Evolutionary conservation across 2,329 filamentous ascomycete species (phyloP).

Genomic region (Sphaerostilbella broomeana): DNA sequence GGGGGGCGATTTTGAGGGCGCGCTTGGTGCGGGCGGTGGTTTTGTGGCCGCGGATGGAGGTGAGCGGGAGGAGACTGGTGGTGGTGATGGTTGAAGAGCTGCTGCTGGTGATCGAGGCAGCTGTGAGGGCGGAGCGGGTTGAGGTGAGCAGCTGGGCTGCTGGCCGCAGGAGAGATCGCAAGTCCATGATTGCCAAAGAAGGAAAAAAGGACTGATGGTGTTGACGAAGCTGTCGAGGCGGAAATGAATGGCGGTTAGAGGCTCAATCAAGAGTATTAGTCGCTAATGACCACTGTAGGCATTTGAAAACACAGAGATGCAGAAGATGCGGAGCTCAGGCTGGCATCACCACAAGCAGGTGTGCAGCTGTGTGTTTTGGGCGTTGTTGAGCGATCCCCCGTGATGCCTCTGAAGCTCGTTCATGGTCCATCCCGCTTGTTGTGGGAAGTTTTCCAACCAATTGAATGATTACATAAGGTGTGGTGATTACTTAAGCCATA

Average conservation of each 20-base stretch:
- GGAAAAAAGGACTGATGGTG: too few species aligned
- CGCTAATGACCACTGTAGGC: too few species aligned
- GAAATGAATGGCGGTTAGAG: background rate
- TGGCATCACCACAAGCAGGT: slow-evolving; percentile 14
- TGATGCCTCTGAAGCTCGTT: background rate
- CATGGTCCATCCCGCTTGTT: too few species aligned
- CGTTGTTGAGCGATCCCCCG: background rate
- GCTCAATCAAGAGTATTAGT: too few species aligned
- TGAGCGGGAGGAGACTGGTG: slow-evolving; percentile 18
- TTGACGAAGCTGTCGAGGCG: background rate
- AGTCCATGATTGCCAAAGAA: slow-evolving; percentile 34
- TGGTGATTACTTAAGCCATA: too few species aligned
- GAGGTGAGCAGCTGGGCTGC: slow-evolving; percentile 26
- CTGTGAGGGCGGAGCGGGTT: slow-evolving; percentile 16
- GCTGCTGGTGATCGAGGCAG: background rate
- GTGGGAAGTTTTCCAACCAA: background rate
- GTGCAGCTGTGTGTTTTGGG: background rate
- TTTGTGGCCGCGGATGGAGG: slow-evolving; percentile 39
- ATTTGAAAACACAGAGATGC: too few species aligned
- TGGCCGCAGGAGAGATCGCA: slow-evolving; percentile 30
- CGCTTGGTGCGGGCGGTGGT: slow-evolving; percentile 49
- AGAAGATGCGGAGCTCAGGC: background rate
- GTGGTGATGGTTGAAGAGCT: background rate
- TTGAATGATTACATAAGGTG: slow-evolving; percentile 1
- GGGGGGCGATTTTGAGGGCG: slow-evolving; percentile 52